Base-by-base conservation (phyloP, 169 alveolate genomes). In the Cryptosporidium ryanae region DNA sequence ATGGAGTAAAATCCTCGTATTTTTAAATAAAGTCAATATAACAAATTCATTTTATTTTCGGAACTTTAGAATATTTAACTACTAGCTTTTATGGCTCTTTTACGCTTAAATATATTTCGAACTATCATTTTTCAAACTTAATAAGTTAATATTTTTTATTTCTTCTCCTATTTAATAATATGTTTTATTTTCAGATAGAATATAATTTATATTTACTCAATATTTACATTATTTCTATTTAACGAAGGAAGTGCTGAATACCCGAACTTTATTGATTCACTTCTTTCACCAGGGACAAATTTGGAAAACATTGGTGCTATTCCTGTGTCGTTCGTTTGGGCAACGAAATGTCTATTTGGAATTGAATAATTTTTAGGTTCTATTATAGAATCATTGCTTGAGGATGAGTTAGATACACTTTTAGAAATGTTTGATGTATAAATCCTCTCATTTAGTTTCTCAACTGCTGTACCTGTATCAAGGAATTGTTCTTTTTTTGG, bases 261-360 rank as follows among this genome's bases (percentile, higher is more conserved):
- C 8, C 83, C 83, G 31, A 68, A 52, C 38, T 49, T 68, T 29
- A 68, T 65, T n/a, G 83, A 52, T 27, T 27, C 83, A 27, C 66
- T 32, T 27, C 48, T 64, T 68, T 68, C 83, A 10, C n/a, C 55
- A 7, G 83, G 38, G 38, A 52, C 52, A 12, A 68, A 68, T 49
- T 68, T 68, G 32, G 83, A 68, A 52, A 55, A 68, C 31, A 68
- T n/a, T n/a, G 83, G 83, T 18, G 83, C 83, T 3, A 54, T 66
- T 15, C 52, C 83, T 23, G 83, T 55, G 43, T 66, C 83, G 18
- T 68, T 55, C 38, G 52, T 17, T 25, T 66, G 83, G 13, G 64
- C 15, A 17, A 66, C 12, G 23, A 44, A 38, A 29, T 48, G 46
- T 43, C 46, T 66, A 21, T 43, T 18, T 66, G 25, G 65, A 38